phyloP scores from a whole-genome alignment of 2,329 filamentous ascomycete species.

The Aspergillus nomiae region DNA sequence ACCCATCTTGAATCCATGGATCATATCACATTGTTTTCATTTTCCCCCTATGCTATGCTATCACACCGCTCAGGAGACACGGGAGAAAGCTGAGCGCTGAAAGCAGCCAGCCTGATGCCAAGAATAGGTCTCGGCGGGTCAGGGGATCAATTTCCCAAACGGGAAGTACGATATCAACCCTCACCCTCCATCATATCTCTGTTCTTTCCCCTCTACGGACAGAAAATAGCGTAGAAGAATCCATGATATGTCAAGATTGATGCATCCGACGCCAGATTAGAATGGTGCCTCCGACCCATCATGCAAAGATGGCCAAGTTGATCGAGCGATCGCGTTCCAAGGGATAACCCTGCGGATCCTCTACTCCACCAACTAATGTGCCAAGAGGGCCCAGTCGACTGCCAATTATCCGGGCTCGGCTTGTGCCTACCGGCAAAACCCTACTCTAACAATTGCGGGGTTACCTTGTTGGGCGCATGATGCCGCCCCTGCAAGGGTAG shows the following conservation, averaged over 20 bases:
- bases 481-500: not conserved
- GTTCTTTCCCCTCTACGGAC: not conserved
- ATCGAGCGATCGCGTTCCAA: not conserved
- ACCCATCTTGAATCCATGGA: not conserved
- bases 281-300: not conserved
- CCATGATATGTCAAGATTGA: not conserved
- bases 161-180: not conserved
- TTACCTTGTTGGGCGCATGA: not conserved
- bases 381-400: not conserved
- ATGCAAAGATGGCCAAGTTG: not conserved
- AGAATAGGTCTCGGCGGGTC: not conserved
- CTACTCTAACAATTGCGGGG: not conserved
- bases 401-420: not conserved
- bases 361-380: constrained; percentile 1
- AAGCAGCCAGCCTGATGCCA: not conserved
- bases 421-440: not conserved
- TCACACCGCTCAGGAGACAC: not conserved
- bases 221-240: not conserved
- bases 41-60: not conserved
- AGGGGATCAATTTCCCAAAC: not conserved
- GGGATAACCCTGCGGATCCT: not conserved
- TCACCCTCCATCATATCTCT: not conserved
- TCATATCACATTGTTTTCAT: not conserved
- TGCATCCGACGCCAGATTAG: no score
- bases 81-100: not conserved